A percentile compares a stretch with the other conserved stretches of the same genome.
Conservation (phyloP, 108 stramenopile genomes). For the Discostella stelligeroides region DNA sequence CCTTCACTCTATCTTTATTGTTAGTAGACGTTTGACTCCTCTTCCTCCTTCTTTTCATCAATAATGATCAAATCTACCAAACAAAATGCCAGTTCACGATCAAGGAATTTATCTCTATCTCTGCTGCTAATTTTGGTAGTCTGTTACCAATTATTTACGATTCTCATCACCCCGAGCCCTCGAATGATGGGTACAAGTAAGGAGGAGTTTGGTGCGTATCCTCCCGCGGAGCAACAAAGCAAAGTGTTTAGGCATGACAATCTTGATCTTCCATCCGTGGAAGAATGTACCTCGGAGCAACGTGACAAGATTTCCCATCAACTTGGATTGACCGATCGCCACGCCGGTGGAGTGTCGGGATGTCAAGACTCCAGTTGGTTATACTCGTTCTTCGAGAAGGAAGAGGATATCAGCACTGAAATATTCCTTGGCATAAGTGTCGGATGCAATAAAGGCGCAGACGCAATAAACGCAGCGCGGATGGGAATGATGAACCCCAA, state of each 20-base stretch:
- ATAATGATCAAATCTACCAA: no score
- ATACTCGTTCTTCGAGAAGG: neutral
- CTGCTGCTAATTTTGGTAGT: no score
- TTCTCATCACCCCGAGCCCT: no score
- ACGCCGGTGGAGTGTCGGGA: neutral
- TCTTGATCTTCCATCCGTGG: neutral
- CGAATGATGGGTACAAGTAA: no score
- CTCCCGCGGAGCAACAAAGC: no score
- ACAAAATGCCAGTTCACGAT: no score
- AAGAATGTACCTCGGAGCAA: neutral
- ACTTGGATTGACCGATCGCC: neutral
- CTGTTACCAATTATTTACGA: no score
- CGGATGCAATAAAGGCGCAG: neutral
- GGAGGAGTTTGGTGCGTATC: no score
- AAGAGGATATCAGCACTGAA: slow-evolving; percentile 1
- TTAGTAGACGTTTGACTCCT: no score
- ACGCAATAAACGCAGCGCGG: neutral
- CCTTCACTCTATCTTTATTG: no score
- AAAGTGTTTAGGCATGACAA: neutral
- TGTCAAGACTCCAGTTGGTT: neutral
- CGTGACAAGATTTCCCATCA: neutral
- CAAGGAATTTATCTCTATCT: no score
- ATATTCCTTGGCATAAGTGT: neutral
- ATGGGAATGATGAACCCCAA: neutral
- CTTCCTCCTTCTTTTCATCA: no score